Conservation (phyloP, 139 green algal species). For the Mesostigma viride region DNA sequence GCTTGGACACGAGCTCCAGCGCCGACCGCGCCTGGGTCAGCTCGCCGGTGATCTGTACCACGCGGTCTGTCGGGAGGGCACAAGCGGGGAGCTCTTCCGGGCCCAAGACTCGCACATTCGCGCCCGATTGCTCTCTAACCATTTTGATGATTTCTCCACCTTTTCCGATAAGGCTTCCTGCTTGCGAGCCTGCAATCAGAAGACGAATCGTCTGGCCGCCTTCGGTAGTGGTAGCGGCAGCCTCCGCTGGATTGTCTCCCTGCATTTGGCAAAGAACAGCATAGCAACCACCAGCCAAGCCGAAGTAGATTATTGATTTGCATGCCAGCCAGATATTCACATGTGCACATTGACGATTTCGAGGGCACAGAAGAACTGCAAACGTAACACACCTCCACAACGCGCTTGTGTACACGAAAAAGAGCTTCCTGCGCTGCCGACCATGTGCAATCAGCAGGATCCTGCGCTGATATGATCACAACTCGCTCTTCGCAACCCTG, state of each 20-base stretch:
- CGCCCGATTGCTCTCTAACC: constrained; percentile 20
- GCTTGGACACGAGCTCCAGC: constrained; percentile 10
- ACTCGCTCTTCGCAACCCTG: constrained; percentile 14
- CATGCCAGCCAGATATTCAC: too few relatives aligned
- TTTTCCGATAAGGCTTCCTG: constrained; percentile 21
- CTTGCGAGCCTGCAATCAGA: constrained; percentile 16
- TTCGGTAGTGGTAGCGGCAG: too few relatives aligned
- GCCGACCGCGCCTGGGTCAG: neutral
- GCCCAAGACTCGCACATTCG: constrained; percentile 6
- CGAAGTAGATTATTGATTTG: too few relatives aligned
- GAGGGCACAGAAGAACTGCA: too few relatives aligned
- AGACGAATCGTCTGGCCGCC: constrained; percentile 14
- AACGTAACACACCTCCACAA: neutral
- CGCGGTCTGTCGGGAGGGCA: constrained; percentile 13
- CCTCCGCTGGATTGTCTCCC: too few relatives aligned
- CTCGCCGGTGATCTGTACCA: constrained; percentile 17
- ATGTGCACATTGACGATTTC: too few relatives aligned
- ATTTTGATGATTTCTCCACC: constrained; percentile 25
- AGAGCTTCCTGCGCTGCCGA: neutral
- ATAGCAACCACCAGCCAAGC: neutral
- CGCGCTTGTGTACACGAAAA: neutral
- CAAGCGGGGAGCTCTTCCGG: constrained; percentile 9
- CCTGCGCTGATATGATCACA: constrained; percentile 7
- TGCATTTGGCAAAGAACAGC: neutral
- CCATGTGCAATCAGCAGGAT: neutral